phyloP scores from a whole-genome alignment of 2,329 filamentous ascomycete species.

The Ophiocordyceps camponoti-floridani region DNA sequence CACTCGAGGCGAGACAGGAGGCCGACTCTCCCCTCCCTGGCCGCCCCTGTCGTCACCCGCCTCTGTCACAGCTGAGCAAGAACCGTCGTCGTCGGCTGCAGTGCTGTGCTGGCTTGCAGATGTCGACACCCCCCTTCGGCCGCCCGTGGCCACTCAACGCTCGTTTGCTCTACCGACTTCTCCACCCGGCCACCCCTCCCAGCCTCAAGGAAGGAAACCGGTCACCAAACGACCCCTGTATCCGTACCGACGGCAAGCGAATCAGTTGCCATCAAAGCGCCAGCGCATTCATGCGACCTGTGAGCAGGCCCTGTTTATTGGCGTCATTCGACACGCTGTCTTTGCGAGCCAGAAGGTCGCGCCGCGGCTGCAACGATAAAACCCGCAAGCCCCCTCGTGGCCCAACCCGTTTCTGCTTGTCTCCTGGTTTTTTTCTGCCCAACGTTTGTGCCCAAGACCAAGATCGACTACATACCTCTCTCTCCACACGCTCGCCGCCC shows the following conservation, averaged over 20 bases:
- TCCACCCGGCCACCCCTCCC: slow-evolving; percentile 10
- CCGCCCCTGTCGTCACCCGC: background rate
- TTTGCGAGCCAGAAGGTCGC: slow-evolving; percentile 7
- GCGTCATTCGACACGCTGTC: slow-evolving; percentile 5
- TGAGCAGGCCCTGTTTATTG: slow-evolving; percentile 20
- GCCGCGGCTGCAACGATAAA: slow-evolving; percentile 21
- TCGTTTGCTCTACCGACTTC: slow-evolving; percentile 17
- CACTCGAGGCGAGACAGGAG: too few relatives aligned
- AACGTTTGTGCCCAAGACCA: slow-evolving; percentile 21
- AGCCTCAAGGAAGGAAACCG: slow-evolving; percentile 21
- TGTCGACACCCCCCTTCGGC: slow-evolving; percentile 20
- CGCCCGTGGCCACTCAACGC: slow-evolving; percentile 17
- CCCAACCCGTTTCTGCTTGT: slow-evolving; percentile 15
- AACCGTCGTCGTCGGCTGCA: slow-evolving; percentile 10
- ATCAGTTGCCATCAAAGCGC: slow-evolving; percentile 22
- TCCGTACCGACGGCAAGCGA: slow-evolving; percentile 5
- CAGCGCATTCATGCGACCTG: slow-evolving; percentile 29
- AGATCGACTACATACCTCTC: slow-evolving; percentile 8
- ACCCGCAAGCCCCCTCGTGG: slow-evolving; percentile 28
- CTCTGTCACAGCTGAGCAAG: background rate
- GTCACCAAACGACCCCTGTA: slow-evolving; percentile 15
- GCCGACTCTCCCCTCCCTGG: background rate
- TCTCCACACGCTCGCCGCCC: slow-evolving; percentile 3
- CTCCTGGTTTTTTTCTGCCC: slow-evolving; percentile 16
- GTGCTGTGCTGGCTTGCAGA: slow-evolving; percentile 27